These are phyloP conservation scores for Alternaria hordeiaustralica DNA, from an alignment of 2,329 filamentous ascomycete genomes.

Conservation along the genomic window DNA sequence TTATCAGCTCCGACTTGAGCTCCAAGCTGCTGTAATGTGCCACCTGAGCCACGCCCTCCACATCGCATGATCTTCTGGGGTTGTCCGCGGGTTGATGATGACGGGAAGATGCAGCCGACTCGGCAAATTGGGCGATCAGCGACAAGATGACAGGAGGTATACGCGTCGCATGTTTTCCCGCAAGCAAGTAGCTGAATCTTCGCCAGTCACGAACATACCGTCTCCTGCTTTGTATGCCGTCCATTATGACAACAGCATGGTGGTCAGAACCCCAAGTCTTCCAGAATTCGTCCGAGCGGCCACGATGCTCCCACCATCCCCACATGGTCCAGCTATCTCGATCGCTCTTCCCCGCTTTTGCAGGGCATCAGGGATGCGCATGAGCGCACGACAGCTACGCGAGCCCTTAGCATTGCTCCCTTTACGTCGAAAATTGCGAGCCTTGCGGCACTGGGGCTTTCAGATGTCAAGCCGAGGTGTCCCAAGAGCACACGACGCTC, in stretches of 20 bases:
- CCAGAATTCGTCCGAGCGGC: slow-evolving; percentile 2
- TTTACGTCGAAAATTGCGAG: slow-evolving; percentile 5
- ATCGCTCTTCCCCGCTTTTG: slow-evolving; percentile 22
- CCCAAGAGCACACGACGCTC: not conserved
- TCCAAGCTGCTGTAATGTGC: not conserved
- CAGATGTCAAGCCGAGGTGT: slow-evolving; percentile 16
- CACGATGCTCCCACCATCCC: not conserved
- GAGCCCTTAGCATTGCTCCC: not conserved
- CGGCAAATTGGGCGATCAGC: not conserved
- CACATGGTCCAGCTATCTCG: not conserved
- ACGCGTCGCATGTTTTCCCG: not conserved
- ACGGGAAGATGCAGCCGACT: not conserved
- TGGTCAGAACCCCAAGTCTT: slow-evolving; percentile 9
- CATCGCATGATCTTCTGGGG: not conserved
- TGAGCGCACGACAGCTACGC: not conserved
- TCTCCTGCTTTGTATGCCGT: not conserved
- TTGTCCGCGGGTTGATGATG: not conserved
- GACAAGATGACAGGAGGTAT: not conserved
- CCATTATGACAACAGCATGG: not conserved
- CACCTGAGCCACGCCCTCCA: not conserved
- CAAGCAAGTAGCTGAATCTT: not conserved
- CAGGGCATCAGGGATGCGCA: slow-evolving; percentile 1
- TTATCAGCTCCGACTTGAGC: not conserved
- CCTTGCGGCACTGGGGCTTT: not conserved
- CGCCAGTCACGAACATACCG: not conserved